phyloP scores from a whole-genome alignment of 176 grass and related monocot genomes.

The Melocanna baccifera region DNA sequence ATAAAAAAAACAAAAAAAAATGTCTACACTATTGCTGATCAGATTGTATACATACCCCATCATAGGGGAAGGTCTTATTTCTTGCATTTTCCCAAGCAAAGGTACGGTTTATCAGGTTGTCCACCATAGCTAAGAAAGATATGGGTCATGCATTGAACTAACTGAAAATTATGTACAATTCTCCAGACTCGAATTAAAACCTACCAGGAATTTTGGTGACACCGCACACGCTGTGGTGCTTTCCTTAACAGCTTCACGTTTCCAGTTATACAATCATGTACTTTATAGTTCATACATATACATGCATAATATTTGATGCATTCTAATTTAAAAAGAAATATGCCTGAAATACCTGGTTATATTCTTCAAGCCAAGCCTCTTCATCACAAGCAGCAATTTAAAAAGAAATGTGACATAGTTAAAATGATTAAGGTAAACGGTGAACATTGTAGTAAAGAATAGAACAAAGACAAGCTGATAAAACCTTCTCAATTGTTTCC shows the following conservation, averaged over 20 bases:
- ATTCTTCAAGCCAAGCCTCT: slow-evolving; percentile 96
- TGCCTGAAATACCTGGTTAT: slow-evolving; percentile 69
- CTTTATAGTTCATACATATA: background rate
- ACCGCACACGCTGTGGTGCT: background rate
- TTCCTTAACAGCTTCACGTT: background rate
- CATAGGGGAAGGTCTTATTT: slow-evolving; percentile 79
- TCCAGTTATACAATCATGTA: slow-evolving; percentile 3
- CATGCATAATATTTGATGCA: slow-evolving; percentile 4
- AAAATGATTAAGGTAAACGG: background rate
- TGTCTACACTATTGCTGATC: background rate
- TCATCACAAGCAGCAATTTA: slow-evolving; percentile 92
- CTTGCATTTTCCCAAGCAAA: slow-evolving; percentile 90
- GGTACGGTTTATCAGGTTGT: slow-evolving; percentile 68
- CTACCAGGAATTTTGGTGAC: slow-evolving; percentile 79
- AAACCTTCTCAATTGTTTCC: slow-evolving; percentile 82
- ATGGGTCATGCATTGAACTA: slow-evolving; percentile 13
- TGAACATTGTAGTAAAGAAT: slow-evolving; percentile 1
- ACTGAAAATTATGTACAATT: background rate
- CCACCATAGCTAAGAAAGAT: slow-evolving; percentile 47
- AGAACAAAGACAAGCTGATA: slow-evolving; percentile 5
- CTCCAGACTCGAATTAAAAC: background rate
- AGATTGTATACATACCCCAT: slow-evolving; percentile 63
- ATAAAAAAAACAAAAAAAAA: background rate
- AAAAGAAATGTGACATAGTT: slow-evolving; percentile 5
- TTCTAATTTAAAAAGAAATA: slow-evolving; percentile 5